A percentile compares a stretch with the other conserved stretches of the same genome.
These are phyloP conservation scores for Pterocarpus santalinus DNA, from an alignment of 306 rosid genomes.

Conservation along the genomic window DNA sequence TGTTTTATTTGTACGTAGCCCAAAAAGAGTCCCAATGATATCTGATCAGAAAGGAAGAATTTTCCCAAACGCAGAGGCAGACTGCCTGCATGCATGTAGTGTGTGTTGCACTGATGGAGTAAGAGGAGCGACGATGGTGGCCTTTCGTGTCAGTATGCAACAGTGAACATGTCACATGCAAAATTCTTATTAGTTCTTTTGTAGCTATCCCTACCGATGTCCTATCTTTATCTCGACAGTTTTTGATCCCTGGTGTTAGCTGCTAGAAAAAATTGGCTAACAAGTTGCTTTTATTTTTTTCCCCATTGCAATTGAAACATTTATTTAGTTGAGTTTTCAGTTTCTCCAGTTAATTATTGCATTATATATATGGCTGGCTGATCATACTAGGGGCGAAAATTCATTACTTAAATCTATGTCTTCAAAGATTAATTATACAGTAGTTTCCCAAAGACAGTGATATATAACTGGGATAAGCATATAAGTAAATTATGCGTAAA, in stretches of 20 bases:
- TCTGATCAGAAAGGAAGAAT: no score
- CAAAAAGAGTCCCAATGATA: no score
- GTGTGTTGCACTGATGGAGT: constrained; percentile 27
- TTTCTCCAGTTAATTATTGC: no score
- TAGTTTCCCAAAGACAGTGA: no score
- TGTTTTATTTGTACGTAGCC: no score
- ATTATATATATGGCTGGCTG: no score
- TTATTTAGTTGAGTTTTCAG: not conserved
- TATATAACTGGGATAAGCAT: no score
- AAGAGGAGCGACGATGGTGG: constrained; percentile 43
- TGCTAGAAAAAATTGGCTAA: not conserved
- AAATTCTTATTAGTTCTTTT: constrained; percentile 45
- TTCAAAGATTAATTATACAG: no score
- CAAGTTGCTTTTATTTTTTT: not conserved
- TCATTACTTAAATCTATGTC: no score
- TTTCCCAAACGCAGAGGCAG: not conserved
- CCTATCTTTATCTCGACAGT: constrained; percentile 49
- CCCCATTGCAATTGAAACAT: not conserved
- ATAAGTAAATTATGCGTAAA: no score
- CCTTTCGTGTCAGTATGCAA: constrained; percentile 48
- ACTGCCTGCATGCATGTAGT: constrained; percentile 32
- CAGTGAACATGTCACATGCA: constrained; percentile 58
- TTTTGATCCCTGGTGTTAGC: constrained; percentile 31
- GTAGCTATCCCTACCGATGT: constrained; percentile 43
- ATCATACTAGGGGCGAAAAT: no score